Percentiles rank a stretch among this genome's conserved stretches.
phyloP scores from a whole-genome alignment of 192 early-diverging fungal species.

The Coemansia sp. region DNA sequence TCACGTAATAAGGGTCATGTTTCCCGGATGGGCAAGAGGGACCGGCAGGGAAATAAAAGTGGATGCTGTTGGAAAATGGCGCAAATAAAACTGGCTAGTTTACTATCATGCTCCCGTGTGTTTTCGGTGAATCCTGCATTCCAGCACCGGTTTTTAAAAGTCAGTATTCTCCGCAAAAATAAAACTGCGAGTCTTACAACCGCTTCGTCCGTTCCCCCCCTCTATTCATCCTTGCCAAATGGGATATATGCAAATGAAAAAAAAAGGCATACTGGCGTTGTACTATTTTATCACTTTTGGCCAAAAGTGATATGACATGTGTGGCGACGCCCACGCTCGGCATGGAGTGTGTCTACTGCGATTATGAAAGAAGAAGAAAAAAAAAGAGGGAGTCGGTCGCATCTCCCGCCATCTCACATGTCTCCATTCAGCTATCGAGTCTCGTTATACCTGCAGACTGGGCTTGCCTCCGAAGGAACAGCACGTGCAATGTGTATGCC shows the following conservation, averaged over 20 bases:
- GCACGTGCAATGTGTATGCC: too few relatives aligned
- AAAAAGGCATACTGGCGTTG: neutral
- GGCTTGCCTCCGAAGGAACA: too few relatives aligned
- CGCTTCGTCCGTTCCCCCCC: neutral
- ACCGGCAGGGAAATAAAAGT: neutral
- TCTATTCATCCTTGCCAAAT: too few relatives aligned
- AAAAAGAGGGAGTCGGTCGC: too few relatives aligned
- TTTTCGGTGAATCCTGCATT: slow-evolving; percentile 4
- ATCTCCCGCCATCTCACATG: too few relatives aligned
- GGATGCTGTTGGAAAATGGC: neutral
- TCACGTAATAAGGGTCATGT: neutral
- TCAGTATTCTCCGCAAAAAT: too few relatives aligned
- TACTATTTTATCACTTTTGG: neutral
- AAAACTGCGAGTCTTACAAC: neutral
- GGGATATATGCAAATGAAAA: too few relatives aligned
- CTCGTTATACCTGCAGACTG: too few relatives aligned
- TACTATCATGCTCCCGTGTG: neutral
- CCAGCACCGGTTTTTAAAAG: neutral
- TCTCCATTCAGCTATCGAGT: too few relatives aligned
- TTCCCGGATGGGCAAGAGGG: neutral
- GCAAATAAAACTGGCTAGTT: neutral
- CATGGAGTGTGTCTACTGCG: neutral
- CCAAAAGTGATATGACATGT: neutral
- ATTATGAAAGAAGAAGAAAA: too few relatives aligned
- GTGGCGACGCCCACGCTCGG: neutral